These are phyloP conservation scores for Septoria linicola DNA, from an alignment of 2,329 filamentous ascomycete species.

Conservation along the genomic window DNA sequence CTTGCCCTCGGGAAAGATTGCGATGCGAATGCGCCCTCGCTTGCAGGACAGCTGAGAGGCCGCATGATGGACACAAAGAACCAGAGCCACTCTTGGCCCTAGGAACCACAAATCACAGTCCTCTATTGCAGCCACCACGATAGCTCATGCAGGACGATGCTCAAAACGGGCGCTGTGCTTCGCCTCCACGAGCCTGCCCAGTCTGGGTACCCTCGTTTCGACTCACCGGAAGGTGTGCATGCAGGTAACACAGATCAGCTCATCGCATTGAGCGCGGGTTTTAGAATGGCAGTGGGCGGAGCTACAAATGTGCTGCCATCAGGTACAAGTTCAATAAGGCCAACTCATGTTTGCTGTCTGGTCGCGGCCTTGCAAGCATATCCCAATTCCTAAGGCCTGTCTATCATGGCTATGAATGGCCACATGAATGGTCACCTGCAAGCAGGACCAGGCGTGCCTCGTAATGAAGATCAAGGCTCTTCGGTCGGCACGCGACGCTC, in stretches of 20 bases:
- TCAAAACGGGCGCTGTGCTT: not conserved
- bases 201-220: no score
- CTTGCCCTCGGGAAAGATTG: no score
- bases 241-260: no score
- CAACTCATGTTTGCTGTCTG: no score
- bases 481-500: not conserved
- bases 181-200: not conserved
- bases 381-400: not conserved
- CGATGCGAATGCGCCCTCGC: not conserved
- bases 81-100: not conserved
- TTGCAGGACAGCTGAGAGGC: not conserved
- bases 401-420: not conserved
- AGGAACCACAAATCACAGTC: slow-evolving; percentile 2
- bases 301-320: no score
- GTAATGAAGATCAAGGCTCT: not conserved
- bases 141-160: slow-evolving; percentile 1
- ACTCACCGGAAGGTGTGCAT: no score
- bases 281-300: no score
- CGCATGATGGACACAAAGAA: no score
- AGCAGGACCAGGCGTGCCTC: not conserved
- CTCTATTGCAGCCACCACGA: slow-evolving; percentile 7
- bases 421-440: not conserved
- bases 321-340: no score
- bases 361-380: not conserved
- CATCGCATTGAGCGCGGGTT: no score